phyloP scores from a whole-genome alignment of 495 filamentous ascomycete species.

The Delitschia confertaspora region DNA sequence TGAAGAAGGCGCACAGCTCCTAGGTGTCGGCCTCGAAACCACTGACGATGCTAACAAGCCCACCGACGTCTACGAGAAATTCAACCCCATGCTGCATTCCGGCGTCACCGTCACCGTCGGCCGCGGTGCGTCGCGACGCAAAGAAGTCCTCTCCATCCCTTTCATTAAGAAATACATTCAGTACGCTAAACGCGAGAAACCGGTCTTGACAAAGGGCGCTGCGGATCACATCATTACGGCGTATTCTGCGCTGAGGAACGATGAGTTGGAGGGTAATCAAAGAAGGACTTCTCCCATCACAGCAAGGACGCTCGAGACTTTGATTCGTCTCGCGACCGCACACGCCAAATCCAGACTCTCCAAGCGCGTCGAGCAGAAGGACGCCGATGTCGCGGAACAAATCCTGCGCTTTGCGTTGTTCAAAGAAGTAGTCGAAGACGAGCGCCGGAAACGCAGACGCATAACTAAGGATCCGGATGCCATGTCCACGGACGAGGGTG shows the following conservation, averaged over 20 bases:
- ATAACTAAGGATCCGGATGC: constrained; percentile 34
- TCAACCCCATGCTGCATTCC: constrained; percentile 88
- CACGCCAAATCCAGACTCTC: constrained; percentile 92
- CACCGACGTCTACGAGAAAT: constrained; percentile 93
- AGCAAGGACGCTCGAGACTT: constrained; percentile 90
- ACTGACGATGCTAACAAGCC: constrained; percentile 60
- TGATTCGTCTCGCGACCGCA: constrained; percentile 93
- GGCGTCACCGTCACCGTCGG: constrained; percentile 70
- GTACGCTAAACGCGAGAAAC: constrained; percentile 91
- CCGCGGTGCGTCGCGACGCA: constrained; percentile 62
- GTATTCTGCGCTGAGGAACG: constrained; percentile 92
- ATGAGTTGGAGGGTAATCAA: constrained; percentile 90
- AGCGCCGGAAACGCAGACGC: constrained; percentile 64
- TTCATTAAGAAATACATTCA: constrained; percentile 99
- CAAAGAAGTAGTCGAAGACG: constrained; percentile 90
- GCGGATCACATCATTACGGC: constrained; percentile 84
- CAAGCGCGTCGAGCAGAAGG: constrained; percentile 83
- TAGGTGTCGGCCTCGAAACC: constrained; percentile 80
- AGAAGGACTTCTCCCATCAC: constrained; percentile 92
- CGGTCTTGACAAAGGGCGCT: constrained; percentile 83
- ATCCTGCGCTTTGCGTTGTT: constrained; percentile 95
- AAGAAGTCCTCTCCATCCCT: constrained; percentile 91
- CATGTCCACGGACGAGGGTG: constrained; percentile 32
- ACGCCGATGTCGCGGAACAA: constrained; percentile 78
- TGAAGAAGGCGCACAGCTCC: constrained; percentile 72